Conservation (phyloP, 441 rosid species). For the Capsella rubella region DNA sequence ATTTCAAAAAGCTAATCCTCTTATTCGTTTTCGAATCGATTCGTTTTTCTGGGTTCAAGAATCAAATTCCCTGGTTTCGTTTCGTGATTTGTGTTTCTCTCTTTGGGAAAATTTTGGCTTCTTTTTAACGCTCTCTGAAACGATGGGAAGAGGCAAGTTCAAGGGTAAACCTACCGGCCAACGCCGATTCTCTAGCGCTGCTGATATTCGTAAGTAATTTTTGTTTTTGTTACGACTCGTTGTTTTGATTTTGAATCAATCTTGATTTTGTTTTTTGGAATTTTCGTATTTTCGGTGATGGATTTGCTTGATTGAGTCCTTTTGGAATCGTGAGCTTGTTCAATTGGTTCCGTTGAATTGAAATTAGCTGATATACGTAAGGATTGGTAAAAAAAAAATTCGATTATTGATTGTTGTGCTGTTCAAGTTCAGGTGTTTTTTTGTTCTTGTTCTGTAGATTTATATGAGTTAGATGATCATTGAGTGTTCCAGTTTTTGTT, state of each 20-base stretch:
- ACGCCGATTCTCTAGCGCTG: conserved; percentile 91
- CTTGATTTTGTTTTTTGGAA: not conserved
- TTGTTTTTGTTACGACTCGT: not conserved
- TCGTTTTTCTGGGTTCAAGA: conserved; percentile 3
- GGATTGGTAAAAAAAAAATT: not conserved
- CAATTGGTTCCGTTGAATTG: not conserved
- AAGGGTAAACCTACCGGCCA: conserved; percentile 99
- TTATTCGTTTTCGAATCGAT: conserved; percentile 23
- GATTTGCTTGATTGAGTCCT: not conserved
- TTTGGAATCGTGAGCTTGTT: conserved; percentile 4
- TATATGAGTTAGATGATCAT: not conserved
- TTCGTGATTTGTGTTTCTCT: not conserved
- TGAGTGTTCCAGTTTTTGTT: not conserved
- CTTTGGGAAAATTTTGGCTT: not conserved
- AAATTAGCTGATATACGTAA: not conserved
- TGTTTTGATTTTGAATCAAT: conserved; percentile 6
- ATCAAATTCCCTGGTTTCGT: conserved; percentile 6
- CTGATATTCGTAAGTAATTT: conserved; percentile 73
- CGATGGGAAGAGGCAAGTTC: conserved; percentile 97
- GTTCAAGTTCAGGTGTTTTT: not conserved
- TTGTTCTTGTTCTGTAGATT: not conserved
- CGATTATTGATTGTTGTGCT: not conserved
- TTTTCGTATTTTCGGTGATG: not conserved
- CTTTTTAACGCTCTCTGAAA: not conserved
- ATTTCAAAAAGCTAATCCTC: not conserved